Conservation (phyloP, 805 yeast genomes). For the Danielozyma ontarioensis region DNA sequence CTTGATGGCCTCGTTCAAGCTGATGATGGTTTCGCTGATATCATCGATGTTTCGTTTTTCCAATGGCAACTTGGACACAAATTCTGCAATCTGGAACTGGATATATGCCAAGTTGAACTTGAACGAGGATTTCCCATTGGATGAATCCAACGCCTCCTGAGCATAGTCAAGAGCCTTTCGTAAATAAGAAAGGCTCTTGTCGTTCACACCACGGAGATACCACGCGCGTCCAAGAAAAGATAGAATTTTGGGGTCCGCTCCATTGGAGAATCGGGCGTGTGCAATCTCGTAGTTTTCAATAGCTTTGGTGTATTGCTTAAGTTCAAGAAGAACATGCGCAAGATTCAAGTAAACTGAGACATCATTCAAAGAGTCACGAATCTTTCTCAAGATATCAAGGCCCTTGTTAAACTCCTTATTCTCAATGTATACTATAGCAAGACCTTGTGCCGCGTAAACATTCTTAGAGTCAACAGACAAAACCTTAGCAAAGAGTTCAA, state of each 20-base stretch:
- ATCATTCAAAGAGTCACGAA: constrained; percentile 85
- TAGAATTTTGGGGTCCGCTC: constrained; percentile 59
- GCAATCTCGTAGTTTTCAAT: constrained; percentile 87
- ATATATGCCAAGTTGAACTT: constrained; percentile 80
- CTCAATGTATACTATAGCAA: constrained; percentile 90
- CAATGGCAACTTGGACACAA: constrained; percentile 54
- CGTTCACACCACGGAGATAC: constrained; percentile 71
- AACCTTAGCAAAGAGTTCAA: constrained; percentile 86
- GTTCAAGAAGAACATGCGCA: constrained; percentile 82
- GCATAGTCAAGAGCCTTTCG: constrained; percentile 60
- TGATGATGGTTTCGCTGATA: constrained; percentile 50
- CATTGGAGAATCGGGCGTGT: constrained; percentile 55
- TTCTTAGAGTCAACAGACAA: constrained; percentile 76
- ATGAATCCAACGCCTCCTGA: constrained; percentile 44
- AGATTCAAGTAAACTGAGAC: constrained; percentile 77
- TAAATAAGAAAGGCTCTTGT: constrained; percentile 57
- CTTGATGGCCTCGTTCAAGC: constrained; percentile 58
- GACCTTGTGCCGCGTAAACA: constrained; percentile 96
- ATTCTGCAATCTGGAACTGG: constrained; percentile 83
- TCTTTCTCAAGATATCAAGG: constrained; percentile 78
- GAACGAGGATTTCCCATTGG: constrained; percentile 32
- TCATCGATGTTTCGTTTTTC: constrained; percentile 59
- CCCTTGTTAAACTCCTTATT: constrained; percentile 71
- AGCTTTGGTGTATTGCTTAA: constrained; percentile 78
- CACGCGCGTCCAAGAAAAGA: constrained; percentile 83